Evolutionary conservation across 140 eudicot species (phyloP), one percentile per base, ranked within the genome.

Genomic region (Flaveria floridana): DNA sequence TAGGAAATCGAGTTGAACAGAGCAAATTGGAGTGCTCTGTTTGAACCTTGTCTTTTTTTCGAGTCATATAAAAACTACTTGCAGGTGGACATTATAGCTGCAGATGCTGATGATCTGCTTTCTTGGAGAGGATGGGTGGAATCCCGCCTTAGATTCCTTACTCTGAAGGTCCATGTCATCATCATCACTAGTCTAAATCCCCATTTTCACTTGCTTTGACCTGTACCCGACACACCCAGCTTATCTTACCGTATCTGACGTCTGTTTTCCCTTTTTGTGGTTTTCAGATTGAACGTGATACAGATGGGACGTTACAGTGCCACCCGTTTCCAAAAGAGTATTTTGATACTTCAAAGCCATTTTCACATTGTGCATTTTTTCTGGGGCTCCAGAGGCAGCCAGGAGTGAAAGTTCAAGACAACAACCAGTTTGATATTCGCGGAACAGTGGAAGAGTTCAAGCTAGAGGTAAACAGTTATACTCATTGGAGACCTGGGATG

Each of bases 121-220:
- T 78, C 87, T 18, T 91, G 97, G 97, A 89, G 65, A 82, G 97
- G 97, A 44, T 91, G 96, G 96, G 94, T 89, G 73, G 96, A 89
- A 77, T 91, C 97, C 37, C 94, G 96, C 65, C 88, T 91, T 41
- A 84, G 96, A 77, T 89, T 82, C 73, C 85, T 91, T 52, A 89
- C 96, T 52, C 70, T 87, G 79, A 87, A 82, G 97, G 97, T 90
- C 77, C 57, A 48, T 15, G 61, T 74, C 59, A 50, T 73, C 58
- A n/a, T 25, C 44, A 20, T 70, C 47, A 53, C 28, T 77, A 68
- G 25, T 55, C 57, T 41, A 68, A 41, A 10, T 23, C 44, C 14
- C 39, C 1, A 21, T 50, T 55, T 57, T 73, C 9, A 71, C n/a
- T 28, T 37, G 3, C 18, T 53, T 72, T 73, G 41, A 58, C 18